phyloP scores from a whole-genome alignment of 768 basidiomycete genomes.

The Russula foetens region DNA sequence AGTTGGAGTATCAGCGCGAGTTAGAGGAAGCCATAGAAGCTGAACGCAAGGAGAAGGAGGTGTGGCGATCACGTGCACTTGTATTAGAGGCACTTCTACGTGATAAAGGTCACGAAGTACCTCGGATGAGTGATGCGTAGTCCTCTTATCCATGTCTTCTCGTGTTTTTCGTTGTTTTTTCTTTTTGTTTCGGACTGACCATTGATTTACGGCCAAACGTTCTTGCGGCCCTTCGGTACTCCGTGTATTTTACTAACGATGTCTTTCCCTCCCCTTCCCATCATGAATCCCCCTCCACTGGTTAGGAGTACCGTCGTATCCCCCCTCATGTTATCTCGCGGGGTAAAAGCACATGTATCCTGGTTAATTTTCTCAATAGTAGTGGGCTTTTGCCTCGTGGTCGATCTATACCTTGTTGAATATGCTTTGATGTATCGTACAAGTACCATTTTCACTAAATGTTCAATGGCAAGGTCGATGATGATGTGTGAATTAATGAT shows the following conservation, averaged over 20 bases:
- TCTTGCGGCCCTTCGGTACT: slow-evolving; percentile 36
- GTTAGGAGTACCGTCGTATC: slow-evolving; percentile 49
- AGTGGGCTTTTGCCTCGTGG: slow-evolving; percentile 11
- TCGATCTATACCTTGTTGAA: slow-evolving; percentile 4
- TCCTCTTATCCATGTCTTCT: background rate
- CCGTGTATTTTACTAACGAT: slow-evolving; percentile 23
- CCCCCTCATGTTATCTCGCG: slow-evolving; percentile 20
- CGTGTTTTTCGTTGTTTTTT: background rate
- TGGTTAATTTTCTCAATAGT: background rate
- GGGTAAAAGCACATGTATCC: background rate
- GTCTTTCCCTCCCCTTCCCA: slow-evolving; percentile 19
- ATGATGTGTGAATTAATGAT: background rate
- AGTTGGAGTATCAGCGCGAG: slow-evolving; percentile 57
- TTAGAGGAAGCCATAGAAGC: slow-evolving; percentile 50
- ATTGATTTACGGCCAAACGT: slow-evolving; percentile 18
- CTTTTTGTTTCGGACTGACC: slow-evolving; percentile 6
- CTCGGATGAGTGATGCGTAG: slow-evolving; percentile 36
- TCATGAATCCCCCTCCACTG: slow-evolving; percentile 33
- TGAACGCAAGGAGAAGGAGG: slow-evolving; percentile 49
- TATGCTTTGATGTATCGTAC: slow-evolving; percentile 10
- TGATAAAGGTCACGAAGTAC: slow-evolving; percentile 49
- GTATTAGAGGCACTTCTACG: slow-evolving; percentile 43
- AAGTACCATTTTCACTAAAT: background rate
- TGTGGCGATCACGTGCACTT: slow-evolving; percentile 51
- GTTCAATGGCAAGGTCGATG: background rate